phyloP scores from a whole-genome alignment of 2,329 filamentous ascomycete species.

The Penicillium rolfsii region DNA sequence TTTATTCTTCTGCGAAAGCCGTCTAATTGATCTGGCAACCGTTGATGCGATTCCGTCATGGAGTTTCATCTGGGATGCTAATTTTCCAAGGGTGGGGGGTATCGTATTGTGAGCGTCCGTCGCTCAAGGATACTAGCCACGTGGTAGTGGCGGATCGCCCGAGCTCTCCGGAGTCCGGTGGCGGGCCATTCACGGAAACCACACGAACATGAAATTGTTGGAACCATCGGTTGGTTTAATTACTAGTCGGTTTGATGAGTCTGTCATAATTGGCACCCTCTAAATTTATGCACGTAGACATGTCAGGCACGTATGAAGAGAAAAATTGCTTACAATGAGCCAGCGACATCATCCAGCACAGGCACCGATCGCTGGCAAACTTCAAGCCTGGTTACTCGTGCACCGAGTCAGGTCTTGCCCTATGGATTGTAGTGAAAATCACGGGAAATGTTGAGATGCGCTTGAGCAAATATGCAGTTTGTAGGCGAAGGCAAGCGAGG shows the following conservation, averaged over 20 bases:
- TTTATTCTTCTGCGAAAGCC: background rate
- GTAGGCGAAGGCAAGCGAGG: background rate
- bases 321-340: background rate
- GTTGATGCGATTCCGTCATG: background rate
- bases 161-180: background rate
- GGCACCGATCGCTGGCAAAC: background rate
- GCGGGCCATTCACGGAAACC: background rate
- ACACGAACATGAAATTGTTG: background rate
- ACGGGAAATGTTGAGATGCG: background rate
- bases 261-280: background rate
- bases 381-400: background rate
- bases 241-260: too few species aligned
- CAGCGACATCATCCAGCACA: background rate
- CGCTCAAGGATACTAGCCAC: background rate
- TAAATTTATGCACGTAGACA: background rate
- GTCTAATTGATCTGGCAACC: background rate
- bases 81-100: background rate
- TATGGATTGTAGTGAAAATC: background rate
- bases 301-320: background rate
- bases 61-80: background rate
- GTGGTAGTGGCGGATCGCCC: constrained; percentile 1
- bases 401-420: background rate
- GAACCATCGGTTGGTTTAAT: too few species aligned
- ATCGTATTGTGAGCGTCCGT: background rate
- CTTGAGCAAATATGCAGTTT: background rate